Conservation (phyloP, 2,329 filamentous ascomycete genomes). For the Alternaria dauci region DNA sequence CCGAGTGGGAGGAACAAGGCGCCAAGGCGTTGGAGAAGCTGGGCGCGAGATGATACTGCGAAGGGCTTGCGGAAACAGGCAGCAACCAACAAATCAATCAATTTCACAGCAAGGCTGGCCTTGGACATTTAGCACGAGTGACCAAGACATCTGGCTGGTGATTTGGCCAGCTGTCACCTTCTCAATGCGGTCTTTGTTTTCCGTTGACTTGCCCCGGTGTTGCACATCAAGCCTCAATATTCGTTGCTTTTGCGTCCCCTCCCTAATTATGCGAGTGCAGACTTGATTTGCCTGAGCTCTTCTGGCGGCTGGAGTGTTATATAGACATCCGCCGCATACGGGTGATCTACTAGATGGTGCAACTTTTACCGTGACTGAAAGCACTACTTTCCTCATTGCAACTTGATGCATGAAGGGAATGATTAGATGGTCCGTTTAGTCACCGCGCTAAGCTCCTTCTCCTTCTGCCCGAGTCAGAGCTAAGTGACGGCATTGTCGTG, state of each 20-base stretch:
- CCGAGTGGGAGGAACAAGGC: constrained; percentile 96
- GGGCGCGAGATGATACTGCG: constrained; percentile 73
- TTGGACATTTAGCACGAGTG: not conserved
- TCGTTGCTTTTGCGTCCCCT: not conserved
- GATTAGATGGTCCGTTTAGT: not conserved
- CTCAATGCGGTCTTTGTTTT: constrained; percentile 3
- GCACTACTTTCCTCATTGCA: not conserved
- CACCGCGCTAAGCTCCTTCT: constrained; percentile 9
- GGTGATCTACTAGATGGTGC: constrained; percentile 31
- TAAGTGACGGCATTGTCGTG: constrained; percentile 22
- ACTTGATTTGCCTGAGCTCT: constrained; percentile 8
- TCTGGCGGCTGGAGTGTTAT: constrained; percentile 17
- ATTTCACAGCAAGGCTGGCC: not conserved
- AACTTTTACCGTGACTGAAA: constrained; percentile 12
- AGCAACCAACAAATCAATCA: constrained; percentile 20
- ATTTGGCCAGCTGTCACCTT: constrained; percentile 11
- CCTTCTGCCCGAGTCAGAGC: constrained; percentile 9
- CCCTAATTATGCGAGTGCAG: not conserved
- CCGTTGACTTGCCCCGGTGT: not conserved
- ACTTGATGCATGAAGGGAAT: not conserved
- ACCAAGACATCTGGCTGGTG: constrained; percentile 5
- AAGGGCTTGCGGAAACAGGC: constrained; percentile 12
- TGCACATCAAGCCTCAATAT: not conserved
- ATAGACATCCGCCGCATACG: constrained; percentile 19
- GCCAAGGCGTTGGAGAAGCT: constrained; percentile 86